Conservation (phyloP, 768 basidiomycete genomes). For the Boletus subparvulus region DNA sequence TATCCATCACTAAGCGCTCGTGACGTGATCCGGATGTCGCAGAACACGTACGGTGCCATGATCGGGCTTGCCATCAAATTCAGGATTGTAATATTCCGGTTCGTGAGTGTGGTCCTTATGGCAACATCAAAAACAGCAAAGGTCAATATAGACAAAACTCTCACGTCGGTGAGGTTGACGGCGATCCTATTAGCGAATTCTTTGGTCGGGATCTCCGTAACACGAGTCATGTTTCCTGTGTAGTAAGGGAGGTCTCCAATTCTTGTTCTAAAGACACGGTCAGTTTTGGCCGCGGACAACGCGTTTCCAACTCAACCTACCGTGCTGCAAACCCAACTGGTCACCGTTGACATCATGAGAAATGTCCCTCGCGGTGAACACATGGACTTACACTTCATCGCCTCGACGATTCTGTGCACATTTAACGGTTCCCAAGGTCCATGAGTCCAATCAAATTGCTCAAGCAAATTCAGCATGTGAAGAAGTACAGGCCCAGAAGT, state of each 20-base stretch:
- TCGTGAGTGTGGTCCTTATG: constrained; percentile 76
- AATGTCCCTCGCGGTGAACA: constrained; percentile 11
- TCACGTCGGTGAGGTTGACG: constrained; percentile 79
- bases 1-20: constrained; percentile 29
- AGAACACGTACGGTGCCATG: constrained; percentile 67
- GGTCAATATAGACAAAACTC: constrained; percentile 24
- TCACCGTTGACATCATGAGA: constrained; percentile 5
- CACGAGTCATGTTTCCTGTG: constrained; percentile 50
- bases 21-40: constrained; percentile 2
- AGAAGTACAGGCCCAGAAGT: constrained; percentile 88
- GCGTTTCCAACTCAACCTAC: constrained; percentile 29
- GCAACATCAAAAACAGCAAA: constrained; percentile 8
- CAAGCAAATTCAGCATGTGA: constrained; percentile 88
- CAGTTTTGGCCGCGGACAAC: constrained; percentile 6
- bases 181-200: constrained; percentile 60
- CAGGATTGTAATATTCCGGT: constrained; percentile 80
- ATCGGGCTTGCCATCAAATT: constrained; percentile 73
- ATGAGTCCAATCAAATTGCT: constrained; percentile 58
- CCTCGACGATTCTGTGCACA: constrained; percentile 80
- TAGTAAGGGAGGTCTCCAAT: constrained; percentile 74
- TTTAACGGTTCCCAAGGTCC: constrained; percentile 59
- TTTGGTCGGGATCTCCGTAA: constrained; percentile 68
- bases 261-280: constrained; percentile 58
- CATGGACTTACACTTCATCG: constrained; percentile 69
- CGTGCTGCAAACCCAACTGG: constrained; percentile 66